Base-by-base conservation (phyloP, 1,284 basidiomycete genomes). In the Ustilago crameri region DNA sequence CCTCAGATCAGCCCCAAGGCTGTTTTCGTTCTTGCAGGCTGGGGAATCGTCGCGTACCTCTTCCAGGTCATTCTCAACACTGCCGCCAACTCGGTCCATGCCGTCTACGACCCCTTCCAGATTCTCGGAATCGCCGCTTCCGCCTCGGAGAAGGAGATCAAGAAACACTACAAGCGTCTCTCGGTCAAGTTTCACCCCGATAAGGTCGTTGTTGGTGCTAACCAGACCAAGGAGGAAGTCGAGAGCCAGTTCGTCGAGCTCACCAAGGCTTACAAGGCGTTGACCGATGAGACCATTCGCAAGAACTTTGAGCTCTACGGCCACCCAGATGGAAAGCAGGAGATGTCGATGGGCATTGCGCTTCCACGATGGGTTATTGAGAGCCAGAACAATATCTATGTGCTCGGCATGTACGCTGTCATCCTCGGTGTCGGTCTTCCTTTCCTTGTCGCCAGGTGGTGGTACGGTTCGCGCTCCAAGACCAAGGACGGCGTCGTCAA, bases 221-320 rank as follows among this genome's bases (percentile, higher is more conserved):
- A 97, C 79, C 87, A 95, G 79, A 98, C 95, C 0, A 87, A 91
- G 57, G 95, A 97, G 78, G 87, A 90, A n/a, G 93, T 92, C 34
- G 92, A 93, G 76, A 87, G 90, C 50, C 89, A 91, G 72, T 99
- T 95, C 83, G 93, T 98, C 38, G 89, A 93, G 46, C 86, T 99
- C 43, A 98, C 96, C 23, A 99, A 98, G 84, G 96, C 96, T 0
- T 99, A 99, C 87, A 99, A 99, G 87, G 85, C 95, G 8, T 85
- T 98, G 41, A 98, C 95, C 0, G 95, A 99, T 84, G 93, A 94
- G 79, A 91, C 89, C 2, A 95, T 93, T 60, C 91, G 94, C 47
- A 90, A 92, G 81, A 99, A 99, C 84, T 90, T 91, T 85, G 90
- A 92, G 78, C 87, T 91, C 47, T 98, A 93, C 79, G 95, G 95